Evolutionary conservation across 1,284 basidiomycete species (phyloP).

Genomic region (Tausonia pullulans): DNA sequence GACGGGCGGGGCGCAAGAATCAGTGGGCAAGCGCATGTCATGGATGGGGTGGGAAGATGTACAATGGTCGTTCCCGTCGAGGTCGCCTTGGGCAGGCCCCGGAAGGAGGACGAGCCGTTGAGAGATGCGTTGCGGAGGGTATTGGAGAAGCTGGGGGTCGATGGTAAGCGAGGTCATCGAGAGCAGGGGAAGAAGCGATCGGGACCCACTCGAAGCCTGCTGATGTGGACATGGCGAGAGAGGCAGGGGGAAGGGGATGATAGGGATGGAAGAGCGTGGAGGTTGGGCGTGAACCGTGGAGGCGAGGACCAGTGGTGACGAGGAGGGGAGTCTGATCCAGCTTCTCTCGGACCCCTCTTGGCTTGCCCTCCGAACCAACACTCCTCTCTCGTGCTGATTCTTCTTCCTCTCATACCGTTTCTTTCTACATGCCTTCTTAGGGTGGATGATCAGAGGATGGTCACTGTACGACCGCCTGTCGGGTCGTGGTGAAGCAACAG

Average conservation of each 20-base stretch:
- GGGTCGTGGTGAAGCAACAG: no score
- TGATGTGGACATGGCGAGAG: background rate
- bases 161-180: background rate
- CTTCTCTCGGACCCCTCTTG: no score
- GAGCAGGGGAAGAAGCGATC: background rate
- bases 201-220: constrained; percentile 12
- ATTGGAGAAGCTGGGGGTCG: constrained; percentile 12
- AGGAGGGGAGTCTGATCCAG: no score
- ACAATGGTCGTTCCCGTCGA: constrained; percentile 93
- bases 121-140: constrained; percentile 12
- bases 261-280: background rate
- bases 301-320: no score
- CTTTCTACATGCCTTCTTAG: no score
- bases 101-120: background rate
- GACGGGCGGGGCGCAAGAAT: constrained; percentile 34
- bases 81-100: constrained; percentile 55
- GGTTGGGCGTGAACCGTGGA: background rate
- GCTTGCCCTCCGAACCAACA: no score
- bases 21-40: background rate
- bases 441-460: no score
- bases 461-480: no score
- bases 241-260: background rate
- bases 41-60: no score
- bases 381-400: no score
- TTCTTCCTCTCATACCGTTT: no score